phyloP scores from a whole-genome alignment of 2,329 filamentous ascomycete species.

The Aspergillus pseudoterreus region DNA sequence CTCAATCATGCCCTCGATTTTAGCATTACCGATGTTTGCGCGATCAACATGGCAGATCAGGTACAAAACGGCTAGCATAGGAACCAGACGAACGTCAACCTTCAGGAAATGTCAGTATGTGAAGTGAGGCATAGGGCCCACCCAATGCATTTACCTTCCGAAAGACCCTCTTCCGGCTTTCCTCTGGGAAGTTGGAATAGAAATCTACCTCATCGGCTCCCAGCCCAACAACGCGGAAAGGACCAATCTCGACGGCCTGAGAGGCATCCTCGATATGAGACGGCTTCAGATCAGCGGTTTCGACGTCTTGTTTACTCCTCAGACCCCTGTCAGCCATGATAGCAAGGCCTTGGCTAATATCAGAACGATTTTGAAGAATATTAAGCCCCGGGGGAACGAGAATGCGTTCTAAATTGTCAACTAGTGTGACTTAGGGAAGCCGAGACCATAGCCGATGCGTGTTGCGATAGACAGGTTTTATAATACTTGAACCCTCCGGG shows the following conservation, averaged over 20 bases:
- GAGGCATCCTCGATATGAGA: background rate
- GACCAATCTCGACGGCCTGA: background rate
- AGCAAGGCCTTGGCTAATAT: background rate
- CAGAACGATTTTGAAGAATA: too few species aligned
- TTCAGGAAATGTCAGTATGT: background rate
- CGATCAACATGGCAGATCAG: slow-evolving; percentile 24
- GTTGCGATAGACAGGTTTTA: too few species aligned
- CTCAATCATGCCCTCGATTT: slow-evolving; percentile 20
- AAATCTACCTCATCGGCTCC: background rate
- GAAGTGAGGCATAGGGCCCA: background rate
- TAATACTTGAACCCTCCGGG: too few species aligned
- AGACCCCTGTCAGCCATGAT: background rate
- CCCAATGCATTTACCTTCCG: background rate
- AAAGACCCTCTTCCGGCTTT: background rate
- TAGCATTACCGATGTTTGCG: slow-evolving; percentile 28
- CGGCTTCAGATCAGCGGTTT: background rate
- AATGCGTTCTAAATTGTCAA: too few species aligned
- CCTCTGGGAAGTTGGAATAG: background rate
- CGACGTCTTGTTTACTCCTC: background rate
- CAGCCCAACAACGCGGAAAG: background rate
- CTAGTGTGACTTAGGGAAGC: too few species aligned
- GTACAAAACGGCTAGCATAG: slow-evolving; percentile 17
- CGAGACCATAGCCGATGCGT: too few species aligned
- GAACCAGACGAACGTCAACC: slow-evolving; percentile 13
- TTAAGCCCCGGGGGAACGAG: too few species aligned